These are phyloP conservation scores for Alternaria consortialis DNA, from an alignment of 2,329 filamentous ascomycete genomes.

Conservation along the genomic window DNA sequence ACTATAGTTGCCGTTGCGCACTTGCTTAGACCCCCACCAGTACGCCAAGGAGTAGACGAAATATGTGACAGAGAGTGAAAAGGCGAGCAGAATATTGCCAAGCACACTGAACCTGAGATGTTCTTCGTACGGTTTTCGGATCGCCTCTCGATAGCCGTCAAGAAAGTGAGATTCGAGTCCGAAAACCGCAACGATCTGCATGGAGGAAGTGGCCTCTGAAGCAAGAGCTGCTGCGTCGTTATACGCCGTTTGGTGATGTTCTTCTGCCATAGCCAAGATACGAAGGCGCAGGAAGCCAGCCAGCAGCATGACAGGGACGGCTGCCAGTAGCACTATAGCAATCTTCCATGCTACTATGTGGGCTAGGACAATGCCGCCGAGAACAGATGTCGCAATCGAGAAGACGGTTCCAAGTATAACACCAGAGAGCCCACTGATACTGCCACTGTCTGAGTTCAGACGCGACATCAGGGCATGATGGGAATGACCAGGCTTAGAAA, in stretches of 20 bases:
- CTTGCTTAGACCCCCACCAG: conserved; percentile 58
- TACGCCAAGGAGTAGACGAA: conserved; percentile 60
- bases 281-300: conserved; percentile 58
- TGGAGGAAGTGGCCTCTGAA: conserved; percentile 71
- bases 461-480: conserved; percentile 57
- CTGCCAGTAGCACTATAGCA: conserved; percentile 59
- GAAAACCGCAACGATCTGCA: conserved; percentile 65
- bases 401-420: conserved; percentile 62
- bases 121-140: conserved; percentile 53
- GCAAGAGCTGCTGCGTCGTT: conserved; percentile 70
- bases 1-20: conserved; percentile 54
- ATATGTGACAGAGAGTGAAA: conserved; percentile 57
- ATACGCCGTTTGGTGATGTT: conserved; percentile 71
- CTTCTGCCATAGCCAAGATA: conserved; percentile 66
- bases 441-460: conserved; percentile 59
- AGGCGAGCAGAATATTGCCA: conserved; percentile 55
- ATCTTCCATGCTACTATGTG: conserved; percentile 62
- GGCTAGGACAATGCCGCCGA: conserved; percentile 59
- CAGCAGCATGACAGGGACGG: conserved; percentile 59
- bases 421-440: conserved; percentile 59
- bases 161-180: conserved; percentile 54
- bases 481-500: conserved; percentile 54
- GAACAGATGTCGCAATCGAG: conserved; percentile 57
- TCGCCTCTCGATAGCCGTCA: conserved; percentile 48
- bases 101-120: conserved; percentile 52